Conservation (phyloP, 1,284 basidiomycete species). For the Hemileia vastatrix region DNA sequence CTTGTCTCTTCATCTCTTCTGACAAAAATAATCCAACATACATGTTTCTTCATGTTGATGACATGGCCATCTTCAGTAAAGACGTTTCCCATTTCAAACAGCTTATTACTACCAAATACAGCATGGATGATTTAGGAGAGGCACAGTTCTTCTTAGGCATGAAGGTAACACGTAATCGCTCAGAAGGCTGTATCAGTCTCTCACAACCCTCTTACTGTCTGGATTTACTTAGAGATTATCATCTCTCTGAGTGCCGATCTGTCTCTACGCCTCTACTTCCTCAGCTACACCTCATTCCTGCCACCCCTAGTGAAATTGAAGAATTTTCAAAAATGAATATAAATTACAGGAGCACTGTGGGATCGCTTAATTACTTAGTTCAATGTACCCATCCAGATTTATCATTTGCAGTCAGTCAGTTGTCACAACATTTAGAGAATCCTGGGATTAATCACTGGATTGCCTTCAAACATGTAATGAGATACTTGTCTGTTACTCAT, state of each 20-base stretch:
- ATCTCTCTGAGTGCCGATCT: background rate
- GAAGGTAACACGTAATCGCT: background rate
- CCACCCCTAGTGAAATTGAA: background rate
- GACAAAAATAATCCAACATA: too few species aligned
- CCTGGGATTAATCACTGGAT: background rate
- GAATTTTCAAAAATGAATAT: background rate
- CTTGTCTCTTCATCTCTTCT: too few species aligned
- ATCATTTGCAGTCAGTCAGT: background rate
- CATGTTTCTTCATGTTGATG: constrained; percentile 1
- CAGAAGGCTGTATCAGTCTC: background rate
- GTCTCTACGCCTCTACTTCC: background rate
- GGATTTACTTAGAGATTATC: too few species aligned
- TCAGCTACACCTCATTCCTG: background rate
- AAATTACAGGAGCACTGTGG: background rate
- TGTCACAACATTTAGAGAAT: background rate
- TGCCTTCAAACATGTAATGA: background rate
- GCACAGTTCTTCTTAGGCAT: background rate
- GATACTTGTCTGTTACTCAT: constrained; percentile 27
- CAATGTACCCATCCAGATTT: constrained; percentile 5
- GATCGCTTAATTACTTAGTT: constrained; percentile 1
- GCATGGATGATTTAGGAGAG: background rate
- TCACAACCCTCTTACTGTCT: too few species aligned
- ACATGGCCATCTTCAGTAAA: background rate
- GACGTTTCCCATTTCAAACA: background rate
- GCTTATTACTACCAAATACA: background rate